Evolutionary conservation across 2,329 filamentous ascomycete genomes (phyloP), one percentile per base, ranked within the genome.

Genomic region (Curvularia sp.): DNA sequence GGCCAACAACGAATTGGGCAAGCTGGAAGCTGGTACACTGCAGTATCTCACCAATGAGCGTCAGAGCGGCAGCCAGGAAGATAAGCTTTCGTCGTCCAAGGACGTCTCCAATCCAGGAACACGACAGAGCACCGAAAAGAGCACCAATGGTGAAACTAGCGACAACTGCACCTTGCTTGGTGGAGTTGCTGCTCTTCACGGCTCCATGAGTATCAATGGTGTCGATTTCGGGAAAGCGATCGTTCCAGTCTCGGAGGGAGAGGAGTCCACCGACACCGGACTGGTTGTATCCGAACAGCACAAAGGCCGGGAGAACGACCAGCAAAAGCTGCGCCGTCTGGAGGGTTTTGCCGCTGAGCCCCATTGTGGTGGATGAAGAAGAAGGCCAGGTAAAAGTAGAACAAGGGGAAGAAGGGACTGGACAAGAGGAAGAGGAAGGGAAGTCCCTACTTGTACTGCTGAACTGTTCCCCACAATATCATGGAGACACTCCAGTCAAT

Each of bases 201-300:
- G 74, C 71, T 2, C 81, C 82, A 1, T 62, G 72, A 1, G 79
- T 75, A 64, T 80, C 73, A 42, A 80, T 64, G 0, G 82, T 84
- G 68, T 84, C 77, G 64, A 84, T 82, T 50, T 77, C 65, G 1
- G 82, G 82, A 61, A 85, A 83, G 56, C 78, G 76, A 56, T 78
- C 70, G 43, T 76, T 74, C 76, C 77, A 79, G 57, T 75, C 74
- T 8, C 63, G 55, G 1, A 78, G 69, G 55, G 80, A 73, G 57
- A 80, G 65, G n/a, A 84, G 73, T 13, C 81, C 81, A 43, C 81
- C 81, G n/a, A 81, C 76, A 46, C 80, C 80, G 48, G 80, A 79
- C 65, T 83, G 80, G 66, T 84, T 83, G 74, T 83, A 84, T 51
- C 82, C 82, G 63, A 82, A 83, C 47, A 81, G 74, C 53, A 82